Conservation (phyloP, 208 protist species). For the Histomonas meleagridis region DNA sequence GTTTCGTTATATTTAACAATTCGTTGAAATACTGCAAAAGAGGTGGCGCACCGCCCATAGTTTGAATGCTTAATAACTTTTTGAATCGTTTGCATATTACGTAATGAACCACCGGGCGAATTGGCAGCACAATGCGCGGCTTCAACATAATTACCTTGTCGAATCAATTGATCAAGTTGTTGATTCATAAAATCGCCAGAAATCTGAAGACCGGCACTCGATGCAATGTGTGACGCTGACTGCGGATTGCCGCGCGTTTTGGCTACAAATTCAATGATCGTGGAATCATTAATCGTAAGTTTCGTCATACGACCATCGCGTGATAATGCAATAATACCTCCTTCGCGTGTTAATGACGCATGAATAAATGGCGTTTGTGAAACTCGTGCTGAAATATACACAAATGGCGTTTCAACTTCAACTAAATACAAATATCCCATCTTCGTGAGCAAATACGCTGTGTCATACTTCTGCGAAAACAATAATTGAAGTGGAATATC, state of each 20-base stretch:
- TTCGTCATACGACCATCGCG: neutral
- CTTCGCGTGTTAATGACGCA: neutral
- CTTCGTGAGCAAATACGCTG: neutral
- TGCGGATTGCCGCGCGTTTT: neutral
- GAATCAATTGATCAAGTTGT: conserved; percentile 83
- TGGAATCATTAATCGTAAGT: neutral
- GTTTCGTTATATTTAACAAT: conserved; percentile 14
- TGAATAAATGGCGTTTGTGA: neutral
- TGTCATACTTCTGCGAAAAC: neutral
- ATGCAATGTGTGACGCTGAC: neutral
- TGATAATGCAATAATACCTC: neutral
- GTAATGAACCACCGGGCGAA: conserved; percentile 74
- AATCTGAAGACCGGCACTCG: neutral
- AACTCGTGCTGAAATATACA: neutral
- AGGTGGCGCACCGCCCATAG: conserved; percentile 50
- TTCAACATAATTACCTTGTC: conserved; percentile 68
- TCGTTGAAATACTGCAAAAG: conserved; percentile 41
- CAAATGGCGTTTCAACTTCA: neutral
- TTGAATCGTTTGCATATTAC: conserved; percentile 82
- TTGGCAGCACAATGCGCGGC: conserved; percentile 80
- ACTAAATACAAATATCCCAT: neutral
- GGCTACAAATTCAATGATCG: neutral
- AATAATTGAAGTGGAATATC: conserved; percentile 5
- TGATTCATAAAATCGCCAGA: conserved; percentile 22
- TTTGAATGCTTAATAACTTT: conserved; percentile 67